Base-by-base conservation (phyloP, 2,329 filamentous ascomycete species). In the Hypoxylon sp. region DNA sequence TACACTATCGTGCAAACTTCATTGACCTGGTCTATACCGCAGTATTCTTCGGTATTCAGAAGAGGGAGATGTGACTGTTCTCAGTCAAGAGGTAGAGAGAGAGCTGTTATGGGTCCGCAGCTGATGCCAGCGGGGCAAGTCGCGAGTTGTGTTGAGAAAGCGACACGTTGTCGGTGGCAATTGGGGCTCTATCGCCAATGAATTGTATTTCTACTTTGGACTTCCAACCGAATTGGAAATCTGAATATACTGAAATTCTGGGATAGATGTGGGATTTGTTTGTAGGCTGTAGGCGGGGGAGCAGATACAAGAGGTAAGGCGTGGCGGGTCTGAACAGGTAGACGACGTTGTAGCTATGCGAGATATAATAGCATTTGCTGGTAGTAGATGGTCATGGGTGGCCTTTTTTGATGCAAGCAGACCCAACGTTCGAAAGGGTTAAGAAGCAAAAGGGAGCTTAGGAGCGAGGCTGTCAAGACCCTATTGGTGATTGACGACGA, bases 181-280 rank as follows among this genome's bases (percentile, higher is more conserved):
- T 57, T 57, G 59, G 57, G 61, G 51, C 60, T 62, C 54, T 56
- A 30, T 21, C 49, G 21, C n/a, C n/a, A n/a, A n/a, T 54, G 51
- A 46, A 50, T 38, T 16, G 51, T 49, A 51, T 31, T 50, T 50
- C 51, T 17, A 43, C 52, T 52, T 47, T 25, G 6, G 5, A 25
- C n/a, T n/a, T 6, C 53, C 59, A 62, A 59, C 42, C 31, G 42
- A 42, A 26, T 56, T 20, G 48, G 47, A 37, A 44, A 17, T 29
- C 34, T 41, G 47, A 44, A 32, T 46, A 31, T 53, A 43, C 34
- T 44, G 29, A 48, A 27, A 35, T 43, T 38, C n/a, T 45, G 29
- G 44, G 30, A 48, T 27, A 42, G 29, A 41, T 45, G 34, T 44
- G 37, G 32, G 41, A 46, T 27, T 42, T 51, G 35, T 55, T 36